Evolutionary conservation across 2,329 filamentous ascomycete species (phyloP), one percentile per base, ranked within the genome.

Genomic region (Aureobasidium uvarum): DNA sequence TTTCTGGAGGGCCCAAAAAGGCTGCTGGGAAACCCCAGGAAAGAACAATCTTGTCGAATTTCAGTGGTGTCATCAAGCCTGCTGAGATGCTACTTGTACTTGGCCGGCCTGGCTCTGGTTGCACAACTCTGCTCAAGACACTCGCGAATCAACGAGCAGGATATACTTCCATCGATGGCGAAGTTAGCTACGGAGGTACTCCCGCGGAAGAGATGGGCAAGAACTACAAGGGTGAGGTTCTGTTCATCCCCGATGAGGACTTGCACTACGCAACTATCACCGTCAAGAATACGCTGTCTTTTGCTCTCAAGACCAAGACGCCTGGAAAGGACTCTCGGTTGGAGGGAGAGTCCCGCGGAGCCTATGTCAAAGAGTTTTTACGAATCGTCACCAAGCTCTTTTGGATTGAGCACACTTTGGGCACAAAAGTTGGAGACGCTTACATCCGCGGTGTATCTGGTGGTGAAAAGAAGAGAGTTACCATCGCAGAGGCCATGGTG

Each of bases 1-100:
- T 80, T 75, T 62, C 81, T 77, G 68, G 80, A 78, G 77, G 77
- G 2, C 77, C 77, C 1, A 71, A 74, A 2, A 69, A 74, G 64
- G 73, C 76, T 39, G 73, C 74, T 13, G 74, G 75, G 20, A 86
- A 85, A 68, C 81, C 84, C 0, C 85, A 87, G 0, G 74, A 88
- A 18, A 84, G 38, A 91, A 67, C 81, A 85, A 69, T 95, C 93
- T 78, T 82, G 81, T 38, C 31, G 13, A 33, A 39, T 5, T 59
- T 59, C 11, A 46, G 41, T 60, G 89, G 80, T 55, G 76, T 81
- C 1, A 85, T 86, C 65, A 87, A 88, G 68, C 90, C 91, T 0
- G 93, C 92, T 0, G 92, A 96, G 80, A 96, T 96, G 92, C 84
- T 94, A 0, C 81, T 96, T 1, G 91, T 96, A 0, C 81, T 96